Base-by-base conservation (phyloP, 345 rosid genomes). In the Dovyalis caffra region DNA sequence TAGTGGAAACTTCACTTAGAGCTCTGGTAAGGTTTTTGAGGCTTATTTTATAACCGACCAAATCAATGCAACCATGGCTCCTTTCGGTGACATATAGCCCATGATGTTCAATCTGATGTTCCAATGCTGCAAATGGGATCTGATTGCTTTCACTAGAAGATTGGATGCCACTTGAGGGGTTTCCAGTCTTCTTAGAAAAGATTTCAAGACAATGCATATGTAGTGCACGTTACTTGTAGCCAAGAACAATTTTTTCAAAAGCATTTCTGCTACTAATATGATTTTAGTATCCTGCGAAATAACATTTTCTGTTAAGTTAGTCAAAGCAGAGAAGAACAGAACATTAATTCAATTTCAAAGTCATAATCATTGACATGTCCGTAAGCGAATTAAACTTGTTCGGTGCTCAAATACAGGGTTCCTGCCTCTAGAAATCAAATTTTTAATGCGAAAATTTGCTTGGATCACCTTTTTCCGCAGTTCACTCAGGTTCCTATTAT, bases 41-140 rank as follows among this genome's bases (percentile, higher is more conserved):
- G 16, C 7, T 25, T 77, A 51, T 38, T 66, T 37, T 67, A 26
- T 43, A 18, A 62, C 81, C 70, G 74, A 78, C 77, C 77, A 61
- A 2, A 68, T 20, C 11, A 20, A 18, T 35, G 23, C 51, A 63
- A 34, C 15, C 29, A 67, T 69, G 58, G 64, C 43, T 11, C 62
- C 80, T 78, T 73, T 73, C 77, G 81, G 74, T 68, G 73, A 61
- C 16, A 20, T 25, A 60, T 53, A 25, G 62, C 69, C 32, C 49
- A 63, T 70, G 70, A 64, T 64, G 74, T 8, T 53, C 78, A 33
- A 32, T 29, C n/a, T 15, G 43, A 18, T 60, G 64, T 11, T 26
- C 64, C 32, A 2, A 4, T 61, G 1, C 29, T 26, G 64, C 64
- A 12, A 53, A n/a, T 49, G 63, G 28, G 4, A 38, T 38, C 73